phyloP scores from a whole-genome alignment of 2,329 filamentous ascomycete species.

The Didymellaceae sp. region DNA sequence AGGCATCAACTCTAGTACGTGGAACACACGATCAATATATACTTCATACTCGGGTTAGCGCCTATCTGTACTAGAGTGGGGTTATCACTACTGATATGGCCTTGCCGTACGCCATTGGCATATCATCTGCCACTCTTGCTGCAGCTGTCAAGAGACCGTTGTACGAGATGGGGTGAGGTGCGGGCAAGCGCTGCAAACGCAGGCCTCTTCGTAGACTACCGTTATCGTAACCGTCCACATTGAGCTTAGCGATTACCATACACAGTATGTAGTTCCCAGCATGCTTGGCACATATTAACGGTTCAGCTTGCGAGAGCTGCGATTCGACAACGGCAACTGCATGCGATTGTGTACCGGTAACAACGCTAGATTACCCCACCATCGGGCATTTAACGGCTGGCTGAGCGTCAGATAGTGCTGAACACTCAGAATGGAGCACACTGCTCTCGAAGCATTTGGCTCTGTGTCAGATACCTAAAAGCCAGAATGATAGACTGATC shows the following conservation, averaged over 20 bases:
- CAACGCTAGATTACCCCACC: constrained; percentile 7
- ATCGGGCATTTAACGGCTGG: background rate
- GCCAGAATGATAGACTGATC: too few relatives aligned
- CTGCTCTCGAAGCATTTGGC: too few relatives aligned
- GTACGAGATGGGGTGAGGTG: background rate
- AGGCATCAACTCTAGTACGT: too few relatives aligned
- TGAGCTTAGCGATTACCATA: constrained; percentile 38
- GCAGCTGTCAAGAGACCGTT: too few relatives aligned
- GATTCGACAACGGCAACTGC: constrained; percentile 1
- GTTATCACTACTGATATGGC: too few relatives aligned
- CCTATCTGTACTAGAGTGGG: too few relatives aligned
- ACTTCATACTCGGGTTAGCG: too few relatives aligned
- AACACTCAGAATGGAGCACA: background rate
- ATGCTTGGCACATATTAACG: constrained; percentile 22
- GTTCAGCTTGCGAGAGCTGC: background rate
- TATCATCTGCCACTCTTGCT: background rate
- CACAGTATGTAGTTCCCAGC: constrained; percentile 42
- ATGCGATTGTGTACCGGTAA: background rate
- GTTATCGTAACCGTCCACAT: constrained; percentile 27
- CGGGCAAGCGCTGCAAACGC: constrained; percentile 11
- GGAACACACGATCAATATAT: too few relatives aligned
- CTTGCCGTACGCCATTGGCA: background rate
- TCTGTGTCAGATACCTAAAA: too few relatives aligned
- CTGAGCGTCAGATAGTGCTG: background rate
- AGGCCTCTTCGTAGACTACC: constrained; percentile 26